Percentiles rank a stretch among this genome's conserved stretches.
phyloP scores from a whole-genome alignment of 192 early-diverging fungal genomes.

The Chytriomyces confervae region DNA sequence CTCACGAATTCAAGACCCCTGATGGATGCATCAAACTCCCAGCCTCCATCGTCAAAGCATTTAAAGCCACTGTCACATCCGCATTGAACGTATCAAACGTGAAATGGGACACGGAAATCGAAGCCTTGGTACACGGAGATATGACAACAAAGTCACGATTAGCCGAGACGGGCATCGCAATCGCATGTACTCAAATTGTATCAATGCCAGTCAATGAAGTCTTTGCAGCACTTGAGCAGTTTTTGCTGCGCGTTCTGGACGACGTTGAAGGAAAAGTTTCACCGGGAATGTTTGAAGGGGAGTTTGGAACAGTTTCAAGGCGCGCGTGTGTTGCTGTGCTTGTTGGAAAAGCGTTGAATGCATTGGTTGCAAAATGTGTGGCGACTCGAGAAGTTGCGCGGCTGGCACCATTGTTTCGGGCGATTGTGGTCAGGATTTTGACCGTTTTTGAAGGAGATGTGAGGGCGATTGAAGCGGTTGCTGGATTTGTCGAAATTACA shows the following conservation, averaged over 20 bases:
- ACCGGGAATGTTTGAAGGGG: neutral
- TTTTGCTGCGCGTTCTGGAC: slow-evolving; percentile 6
- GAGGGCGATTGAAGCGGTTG: slow-evolving; percentile 1
- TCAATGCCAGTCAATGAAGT: slow-evolving; percentile 24
- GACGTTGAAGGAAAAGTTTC: neutral
- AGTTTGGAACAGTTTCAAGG: slow-evolving; percentile 28
- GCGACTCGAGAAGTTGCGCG: neutral
- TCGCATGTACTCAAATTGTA: slow-evolving; percentile 29
- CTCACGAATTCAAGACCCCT: slow-evolving; percentile 29
- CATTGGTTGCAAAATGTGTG: slow-evolving; percentile 14
- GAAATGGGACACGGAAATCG: slow-evolving; percentile 23
- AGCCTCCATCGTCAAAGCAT: neutral
- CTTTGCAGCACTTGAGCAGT: neutral
- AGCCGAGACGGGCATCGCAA: slow-evolving; percentile 16
- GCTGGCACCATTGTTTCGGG: slow-evolving; percentile 1
- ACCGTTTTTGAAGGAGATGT: neutral
- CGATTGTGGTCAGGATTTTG: slow-evolving; percentile 18
- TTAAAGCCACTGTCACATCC: neutral
- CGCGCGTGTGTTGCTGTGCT: slow-evolving; percentile 12
- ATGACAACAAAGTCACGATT: slow-evolving; percentile 1
- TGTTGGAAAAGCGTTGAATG: neutral
- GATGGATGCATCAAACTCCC: slow-evolving; percentile 32
- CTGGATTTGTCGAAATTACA: slow-evolving; percentile 23
- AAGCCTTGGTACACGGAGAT: slow-evolving; percentile 10
- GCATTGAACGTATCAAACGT: neutral